Conservation (phyloP, 106 monocot genomes). For the Apostasia ramifera region DNA sequence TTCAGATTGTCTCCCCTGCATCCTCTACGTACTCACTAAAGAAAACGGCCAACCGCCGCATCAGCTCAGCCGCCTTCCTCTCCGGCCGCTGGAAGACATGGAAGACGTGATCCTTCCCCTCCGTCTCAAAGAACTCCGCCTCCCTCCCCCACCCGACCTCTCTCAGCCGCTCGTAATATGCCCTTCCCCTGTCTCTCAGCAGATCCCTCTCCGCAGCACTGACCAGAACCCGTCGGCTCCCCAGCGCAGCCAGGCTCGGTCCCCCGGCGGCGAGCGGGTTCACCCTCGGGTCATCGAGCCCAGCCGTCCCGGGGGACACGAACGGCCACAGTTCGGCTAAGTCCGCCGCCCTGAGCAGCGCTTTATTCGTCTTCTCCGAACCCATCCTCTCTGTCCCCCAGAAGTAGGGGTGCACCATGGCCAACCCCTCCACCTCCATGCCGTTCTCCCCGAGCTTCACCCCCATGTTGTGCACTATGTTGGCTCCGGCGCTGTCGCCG, state of each 20-base stretch:
- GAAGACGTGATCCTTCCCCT: constrained; percentile 21
- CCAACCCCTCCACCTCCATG: constrained; percentile 12
- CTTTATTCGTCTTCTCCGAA: neutral
- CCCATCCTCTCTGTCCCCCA: neutral
- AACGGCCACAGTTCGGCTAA: constrained; percentile 12
- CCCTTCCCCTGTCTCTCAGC: constrained; percentile 19
- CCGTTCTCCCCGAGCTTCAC: constrained; percentile 7
- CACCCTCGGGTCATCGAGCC: constrained; percentile 12
- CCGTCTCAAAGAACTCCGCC: constrained; percentile 4
- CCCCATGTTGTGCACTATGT: constrained; percentile 19
- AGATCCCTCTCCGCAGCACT: constrained; percentile 22
- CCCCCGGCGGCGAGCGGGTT: constrained; percentile 10
- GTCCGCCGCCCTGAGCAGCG: neutral
- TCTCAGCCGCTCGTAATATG: constrained; percentile 17
- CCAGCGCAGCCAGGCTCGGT: constrained; percentile 4
- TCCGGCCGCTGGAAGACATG: constrained; percentile 10
- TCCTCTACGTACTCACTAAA: neutral
- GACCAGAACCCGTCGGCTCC: constrained; percentile 5
- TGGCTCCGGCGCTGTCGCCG: constrained; percentile 24
- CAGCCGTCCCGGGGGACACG: constrained; percentile 12
- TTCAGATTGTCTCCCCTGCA: neutral
- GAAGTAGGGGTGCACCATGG: constrained; percentile 23
- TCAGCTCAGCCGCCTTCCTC: neutral
- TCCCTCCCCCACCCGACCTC: constrained; percentile 11
- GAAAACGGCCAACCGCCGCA: neutral